phyloP scores from a whole-genome alignment of 768 basidiomycete genomes.

The Termitomyces sp. region DNA sequence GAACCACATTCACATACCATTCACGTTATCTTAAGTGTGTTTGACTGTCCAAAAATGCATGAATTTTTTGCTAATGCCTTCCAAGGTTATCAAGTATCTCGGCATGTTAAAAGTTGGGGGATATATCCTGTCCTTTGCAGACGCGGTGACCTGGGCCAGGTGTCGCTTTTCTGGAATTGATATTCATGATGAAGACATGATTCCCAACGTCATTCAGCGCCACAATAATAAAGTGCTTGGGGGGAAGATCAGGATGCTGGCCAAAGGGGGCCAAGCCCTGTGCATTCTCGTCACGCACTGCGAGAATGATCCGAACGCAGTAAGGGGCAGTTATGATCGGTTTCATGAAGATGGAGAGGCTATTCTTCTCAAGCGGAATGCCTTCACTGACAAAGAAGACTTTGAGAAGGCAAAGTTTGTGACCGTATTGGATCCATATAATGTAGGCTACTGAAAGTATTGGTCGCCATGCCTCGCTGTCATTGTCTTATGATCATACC shows the following conservation, averaged over 20 bases:
- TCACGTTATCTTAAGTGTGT: no score
- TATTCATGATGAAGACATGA: neutral
- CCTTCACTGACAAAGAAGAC: neutral
- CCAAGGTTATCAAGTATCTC: no score
- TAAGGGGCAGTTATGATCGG: neutral
- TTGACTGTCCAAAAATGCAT: no score
- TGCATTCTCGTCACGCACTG: neutral
- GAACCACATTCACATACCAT: no score
- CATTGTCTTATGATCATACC: no score
- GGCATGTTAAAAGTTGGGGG: neutral
- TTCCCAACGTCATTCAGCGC: neutral
- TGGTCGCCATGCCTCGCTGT: neutral
- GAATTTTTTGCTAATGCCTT: no score
- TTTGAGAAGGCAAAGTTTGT: neutral
- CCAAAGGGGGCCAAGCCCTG: neutral
- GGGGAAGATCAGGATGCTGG: neutral
- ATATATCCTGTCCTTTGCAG: neutral
- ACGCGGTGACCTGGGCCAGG: neutral
- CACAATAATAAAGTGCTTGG: neutral
- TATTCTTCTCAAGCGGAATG: neutral
- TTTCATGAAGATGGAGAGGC: neutral
- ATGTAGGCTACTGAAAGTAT: neutral
- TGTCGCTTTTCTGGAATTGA: no score
- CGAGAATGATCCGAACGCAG: neutral
- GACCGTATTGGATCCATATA: neutral